Conservation (phyloP, 129 eudicot genomes). For the Centrapalus pauciflorus region DNA sequence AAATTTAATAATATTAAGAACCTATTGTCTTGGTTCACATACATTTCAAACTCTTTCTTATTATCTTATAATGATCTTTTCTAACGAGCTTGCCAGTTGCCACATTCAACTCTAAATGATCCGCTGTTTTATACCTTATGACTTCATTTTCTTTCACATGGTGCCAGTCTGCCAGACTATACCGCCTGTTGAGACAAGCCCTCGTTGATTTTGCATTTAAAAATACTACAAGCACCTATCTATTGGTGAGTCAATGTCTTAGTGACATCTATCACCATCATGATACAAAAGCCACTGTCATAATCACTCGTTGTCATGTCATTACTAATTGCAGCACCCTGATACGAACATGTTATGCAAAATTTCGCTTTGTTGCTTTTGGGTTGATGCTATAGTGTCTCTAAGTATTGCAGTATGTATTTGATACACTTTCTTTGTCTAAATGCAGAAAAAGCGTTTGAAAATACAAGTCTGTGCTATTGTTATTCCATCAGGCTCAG, state of each 20-base stretch:
- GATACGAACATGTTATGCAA: no score
- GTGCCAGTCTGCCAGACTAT: neutral
- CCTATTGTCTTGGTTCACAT: neutral
- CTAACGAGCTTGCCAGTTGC: neutral
- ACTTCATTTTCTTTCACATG: neutral
- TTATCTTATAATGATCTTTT: neutral
- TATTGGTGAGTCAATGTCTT: neutral
- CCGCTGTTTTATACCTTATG: neutral
- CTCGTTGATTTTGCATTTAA: neutral
- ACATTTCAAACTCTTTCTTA: neutral
- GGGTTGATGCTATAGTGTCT: slow-evolving; percentile 1
- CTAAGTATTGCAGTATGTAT: slow-evolving; percentile 6
- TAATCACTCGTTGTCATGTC: no score
- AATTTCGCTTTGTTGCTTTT: no score
- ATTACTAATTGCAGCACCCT: no score
- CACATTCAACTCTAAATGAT: neutral
- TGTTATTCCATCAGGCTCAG: neutral
- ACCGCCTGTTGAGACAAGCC: neutral
- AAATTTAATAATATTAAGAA: neutral
- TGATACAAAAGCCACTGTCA: neutral
- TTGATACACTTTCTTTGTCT: neutral
- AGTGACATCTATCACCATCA: neutral
- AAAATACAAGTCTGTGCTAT: neutral
- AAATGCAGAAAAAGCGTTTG: slow-evolving; percentile 1
- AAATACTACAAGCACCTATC: neutral